phyloP scores from a whole-genome alignment of 306 rosid species.

The Pterocarpus santalinus region DNA sequence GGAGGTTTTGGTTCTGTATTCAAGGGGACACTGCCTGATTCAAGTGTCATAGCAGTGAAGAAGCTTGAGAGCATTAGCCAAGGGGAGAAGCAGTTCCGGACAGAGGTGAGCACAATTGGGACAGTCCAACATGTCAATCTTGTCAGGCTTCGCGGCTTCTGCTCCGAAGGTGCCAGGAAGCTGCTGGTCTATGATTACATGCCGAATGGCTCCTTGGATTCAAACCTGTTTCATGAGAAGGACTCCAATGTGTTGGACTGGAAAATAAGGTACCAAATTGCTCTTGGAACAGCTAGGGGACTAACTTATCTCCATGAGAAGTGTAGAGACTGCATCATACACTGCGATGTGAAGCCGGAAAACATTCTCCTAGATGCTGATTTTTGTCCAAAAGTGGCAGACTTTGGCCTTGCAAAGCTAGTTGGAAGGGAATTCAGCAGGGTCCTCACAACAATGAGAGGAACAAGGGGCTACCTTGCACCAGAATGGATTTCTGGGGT shows the following conservation, averaged over 20 bases:
- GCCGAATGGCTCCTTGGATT: slow-evolving; percentile 77
- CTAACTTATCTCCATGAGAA: slow-evolving; percentile 84
- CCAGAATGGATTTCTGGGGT: slow-evolving; percentile 94
- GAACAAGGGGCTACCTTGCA: slow-evolving; percentile 93
- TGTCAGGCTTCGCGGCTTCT: slow-evolving; percentile 88
- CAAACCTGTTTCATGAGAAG: slow-evolving; percentile 62
- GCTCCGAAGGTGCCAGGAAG: slow-evolving; percentile 75
- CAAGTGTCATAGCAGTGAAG: slow-evolving; percentile 82
- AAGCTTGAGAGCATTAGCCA: slow-evolving; percentile 83
- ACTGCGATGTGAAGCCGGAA: slow-evolving; percentile 94
- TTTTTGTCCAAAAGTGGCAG: slow-evolving; percentile 81
- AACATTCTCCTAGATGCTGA: slow-evolving; percentile 86
- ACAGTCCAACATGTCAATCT: slow-evolving; percentile 89
- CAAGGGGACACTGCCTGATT: slow-evolving; percentile 79
- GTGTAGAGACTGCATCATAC: slow-evolving; percentile 90
- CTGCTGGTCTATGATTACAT: slow-evolving; percentile 85
- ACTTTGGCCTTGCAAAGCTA: slow-evolving; percentile 91
- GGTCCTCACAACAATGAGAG: slow-evolving; percentile 92
- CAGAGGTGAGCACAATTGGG: slow-evolving; percentile 90
- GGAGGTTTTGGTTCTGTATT: slow-evolving; percentile 96
- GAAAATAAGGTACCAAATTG: slow-evolving; percentile 83
- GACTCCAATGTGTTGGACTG: slow-evolving; percentile 59
- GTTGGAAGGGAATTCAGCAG: slow-evolving; percentile 89
- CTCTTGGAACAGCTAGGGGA: slow-evolving; percentile 87
- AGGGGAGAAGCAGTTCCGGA: slow-evolving; percentile 92